These are phyloP conservation scores for Aspergillus nidulans DNA, from an alignment of 495 filamentous ascomycete genomes.

Conservation along the genomic window DNA sequence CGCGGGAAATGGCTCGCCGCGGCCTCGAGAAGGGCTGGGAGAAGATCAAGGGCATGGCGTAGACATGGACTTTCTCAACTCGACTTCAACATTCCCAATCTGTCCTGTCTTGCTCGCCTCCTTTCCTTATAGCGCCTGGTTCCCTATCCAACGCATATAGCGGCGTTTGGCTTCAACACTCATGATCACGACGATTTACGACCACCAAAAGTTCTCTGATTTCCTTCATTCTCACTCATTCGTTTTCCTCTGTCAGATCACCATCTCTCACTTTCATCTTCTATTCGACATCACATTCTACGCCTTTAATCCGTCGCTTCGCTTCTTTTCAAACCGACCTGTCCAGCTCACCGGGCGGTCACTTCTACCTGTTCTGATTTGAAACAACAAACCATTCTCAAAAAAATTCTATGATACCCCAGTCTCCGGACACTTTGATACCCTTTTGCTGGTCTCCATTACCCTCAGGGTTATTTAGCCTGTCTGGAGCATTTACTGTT, in stretches of 20 bases:
- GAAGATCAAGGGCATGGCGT: constrained; percentile 40
- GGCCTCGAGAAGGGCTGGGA: constrained; percentile 44
- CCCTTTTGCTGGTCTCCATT: neutral
- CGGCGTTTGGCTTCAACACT: constrained; percentile 17
- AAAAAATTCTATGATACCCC: constrained; percentile 7
- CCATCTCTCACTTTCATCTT: neutral
- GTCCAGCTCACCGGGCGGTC: too few species aligned
- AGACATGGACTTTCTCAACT: constrained; percentile 6
- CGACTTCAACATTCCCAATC: neutral
- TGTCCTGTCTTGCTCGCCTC: neutral
- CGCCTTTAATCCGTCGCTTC: constrained; percentile 4
- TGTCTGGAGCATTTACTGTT: neutral
- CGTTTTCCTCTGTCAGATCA: neutral
- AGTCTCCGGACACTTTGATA: neutral
- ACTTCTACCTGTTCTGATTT: neutral
- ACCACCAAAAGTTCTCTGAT: constrained; percentile 26
- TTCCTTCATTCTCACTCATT: constrained; percentile 2
- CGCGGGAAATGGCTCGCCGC: constrained; percentile 37
- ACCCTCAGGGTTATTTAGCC: neutral
- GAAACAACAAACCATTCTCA: neutral
- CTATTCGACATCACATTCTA: neutral
- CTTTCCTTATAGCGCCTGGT: constrained; percentile 5
- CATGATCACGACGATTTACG: constrained; percentile 10
- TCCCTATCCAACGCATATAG: neutral
- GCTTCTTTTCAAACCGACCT: too few species aligned